A percentile compares a stretch with the other conserved stretches of the same genome.
Conservation (phyloP, 805 yeast genomes). For the Myxozyma kluyveri region DNA sequence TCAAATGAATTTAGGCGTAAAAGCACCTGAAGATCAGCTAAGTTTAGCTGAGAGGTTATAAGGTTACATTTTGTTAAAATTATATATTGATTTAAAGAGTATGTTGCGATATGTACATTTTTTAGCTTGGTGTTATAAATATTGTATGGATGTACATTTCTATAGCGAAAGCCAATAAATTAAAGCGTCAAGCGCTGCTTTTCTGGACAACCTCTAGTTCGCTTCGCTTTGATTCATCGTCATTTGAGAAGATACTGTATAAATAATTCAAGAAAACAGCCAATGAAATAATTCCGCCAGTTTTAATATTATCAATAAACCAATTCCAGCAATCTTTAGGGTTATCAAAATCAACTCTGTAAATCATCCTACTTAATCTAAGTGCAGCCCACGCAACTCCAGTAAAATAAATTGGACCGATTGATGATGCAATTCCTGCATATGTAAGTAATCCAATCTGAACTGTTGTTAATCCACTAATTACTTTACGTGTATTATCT, state of each 20-base stretch:
- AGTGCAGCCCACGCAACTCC: slow-evolving; percentile 67
- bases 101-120: too few species aligned
- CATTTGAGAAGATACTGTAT: neutral
- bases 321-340: slow-evolving; percentile 81
- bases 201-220: neutral
- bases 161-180: too few species aligned
- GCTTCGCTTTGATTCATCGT: neutral
- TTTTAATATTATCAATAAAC: slow-evolving; percentile 71
- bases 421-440: slow-evolving; percentile 70
- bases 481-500: slow-evolving; percentile 64
- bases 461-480: slow-evolving; percentile 59
- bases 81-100: too few species aligned
- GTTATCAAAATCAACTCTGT: slow-evolving; percentile 69
- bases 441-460: slow-evolving; percentile 63
- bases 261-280: slow-evolving; percentile 42
- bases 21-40: slow-evolving; percentile 2
- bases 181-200: too few species aligned
- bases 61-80: too few species aligned
- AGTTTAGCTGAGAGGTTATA: neutral
- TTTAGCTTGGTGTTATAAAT: too few species aligned
- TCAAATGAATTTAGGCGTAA: neutral
- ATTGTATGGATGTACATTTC: neutral
- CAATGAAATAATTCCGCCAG: slow-evolving; percentile 44
- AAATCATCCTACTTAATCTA: slow-evolving; percentile 66
- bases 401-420: slow-evolving; percentile 79